Evolutionary conservation across 306 rosid genomes (phyloP).

Genomic region (Sesbania bispinosa): DNA sequence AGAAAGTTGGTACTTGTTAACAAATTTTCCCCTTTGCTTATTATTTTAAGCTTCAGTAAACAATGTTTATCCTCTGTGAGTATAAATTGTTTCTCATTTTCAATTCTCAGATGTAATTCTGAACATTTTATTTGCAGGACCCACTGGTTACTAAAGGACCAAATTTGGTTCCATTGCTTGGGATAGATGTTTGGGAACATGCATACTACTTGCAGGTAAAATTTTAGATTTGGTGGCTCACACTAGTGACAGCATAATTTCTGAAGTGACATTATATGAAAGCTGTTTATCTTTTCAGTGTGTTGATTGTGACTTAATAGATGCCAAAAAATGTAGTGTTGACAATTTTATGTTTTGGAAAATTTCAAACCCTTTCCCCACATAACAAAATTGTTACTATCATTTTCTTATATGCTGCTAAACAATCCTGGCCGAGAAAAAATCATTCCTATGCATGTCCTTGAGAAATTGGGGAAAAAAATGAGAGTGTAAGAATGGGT

Average conservation of each 20-base stretch:
- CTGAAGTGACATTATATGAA: neutral
- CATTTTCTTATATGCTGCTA: neutral
- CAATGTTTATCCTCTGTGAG: neutral
- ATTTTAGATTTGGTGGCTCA: constrained; percentile 14
- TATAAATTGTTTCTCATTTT: neutral
- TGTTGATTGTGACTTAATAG: neutral
- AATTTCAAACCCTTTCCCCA: neutral
- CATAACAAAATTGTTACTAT: neutral
- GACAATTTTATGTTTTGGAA: neutral
- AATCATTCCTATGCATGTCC: neutral
- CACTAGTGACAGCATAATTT: neutral
- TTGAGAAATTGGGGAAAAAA: too few species aligned
- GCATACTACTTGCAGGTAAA: constrained; percentile 96
- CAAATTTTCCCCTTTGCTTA: neutral
- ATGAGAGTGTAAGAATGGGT: too few species aligned
- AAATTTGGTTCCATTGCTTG: constrained; percentile 82
- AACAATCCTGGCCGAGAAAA: neutral
- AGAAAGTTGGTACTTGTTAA: neutral
- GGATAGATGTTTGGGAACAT: constrained; percentile 99
- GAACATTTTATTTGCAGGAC: constrained; percentile 58
- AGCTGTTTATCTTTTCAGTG: neutral
- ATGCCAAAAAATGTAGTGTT: neutral
- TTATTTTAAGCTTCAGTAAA: neutral
- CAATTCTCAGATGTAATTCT: constrained; percentile 23
- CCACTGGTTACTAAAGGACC: constrained; percentile 89